Evolutionary conservation across 257 asterid species (phyloP), one percentile per base, ranked within the genome.

Genomic region (Cynanchum wilfordii): DNA sequence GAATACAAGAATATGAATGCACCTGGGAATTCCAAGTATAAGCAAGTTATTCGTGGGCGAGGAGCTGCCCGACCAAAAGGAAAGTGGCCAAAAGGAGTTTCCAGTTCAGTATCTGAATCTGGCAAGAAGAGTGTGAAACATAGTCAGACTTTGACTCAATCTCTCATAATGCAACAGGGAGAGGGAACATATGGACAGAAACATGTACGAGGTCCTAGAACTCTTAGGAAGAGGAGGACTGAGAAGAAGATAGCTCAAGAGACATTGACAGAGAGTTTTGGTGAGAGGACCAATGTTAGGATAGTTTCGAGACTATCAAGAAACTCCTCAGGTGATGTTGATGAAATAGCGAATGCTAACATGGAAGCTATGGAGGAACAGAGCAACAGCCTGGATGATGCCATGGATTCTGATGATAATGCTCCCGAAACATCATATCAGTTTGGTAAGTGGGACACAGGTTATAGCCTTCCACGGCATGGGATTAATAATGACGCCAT

Each of bases 151-250:
- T 76, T 90, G 84, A 77, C 84, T 51, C 89, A 92, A 72, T 83
- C 80, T 76, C 90, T 88, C 57, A 76, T 75, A 81, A 77, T 76
- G 82, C 88, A 86, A 81, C 93, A 85, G 70, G 86, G 88, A 51
- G 86, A 79, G 38, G 82, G 78, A 71, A 77, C 88, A 24, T 84
- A 84, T 30, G 93, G 89, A 59, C 97, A 90, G 83, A 87, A 73
- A 79, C 93, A 85, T 66, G 85, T 83, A 16, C 92, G 96, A 2
- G 97, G 98, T 59, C 90, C 83, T 17, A 83, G 98, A 78, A 93
- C 97, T 66, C 65, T 87, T 40, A 75, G 97, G 76, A 85, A 75
- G 78, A 86, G 96, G 79, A 91, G 97, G 79, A 63, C 66, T 2
- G 94, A 84, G 76, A 86, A 81, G 79, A 85, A 81, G 71, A 65